These are phyloP conservation scores for Debaryomycetaceae sp. DNA, from an alignment of 1,139 yeast genomes.

Conservation along the genomic window DNA sequence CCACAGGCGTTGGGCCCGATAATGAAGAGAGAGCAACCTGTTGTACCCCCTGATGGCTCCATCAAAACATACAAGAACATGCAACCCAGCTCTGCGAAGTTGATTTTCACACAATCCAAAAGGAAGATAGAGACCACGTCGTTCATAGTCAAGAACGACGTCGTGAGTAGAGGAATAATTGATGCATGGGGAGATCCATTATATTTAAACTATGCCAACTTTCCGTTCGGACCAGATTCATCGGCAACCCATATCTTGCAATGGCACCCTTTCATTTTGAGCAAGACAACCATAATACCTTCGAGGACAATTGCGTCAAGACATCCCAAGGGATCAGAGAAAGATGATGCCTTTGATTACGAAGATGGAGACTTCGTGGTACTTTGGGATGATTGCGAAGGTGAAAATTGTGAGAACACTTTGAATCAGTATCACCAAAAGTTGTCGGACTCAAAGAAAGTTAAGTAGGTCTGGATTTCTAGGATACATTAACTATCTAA, in stretches of 20 bases:
- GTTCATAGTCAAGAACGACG: constrained; percentile 63
- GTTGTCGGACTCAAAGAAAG: constrained; percentile 9
- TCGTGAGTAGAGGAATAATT: constrained; percentile 59
- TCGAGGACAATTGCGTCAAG: constrained; percentile 37
- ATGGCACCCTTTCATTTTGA: constrained; percentile 85
- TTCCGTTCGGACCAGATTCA: constrained; percentile 57
- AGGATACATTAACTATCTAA: not conserved
- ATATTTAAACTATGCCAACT: constrained; percentile 60
- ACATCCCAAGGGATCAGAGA: constrained; percentile 19
- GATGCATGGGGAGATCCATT: constrained; percentile 77
- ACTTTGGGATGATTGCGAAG: constrained; percentile 46
- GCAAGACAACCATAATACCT: constrained; percentile 73
- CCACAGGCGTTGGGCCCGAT: constrained; percentile 55
- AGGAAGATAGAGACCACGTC: constrained; percentile 62
- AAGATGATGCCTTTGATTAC: constrained; percentile 43
- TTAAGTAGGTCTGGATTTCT: not conserved
- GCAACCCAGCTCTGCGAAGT: constrained; percentile 48
- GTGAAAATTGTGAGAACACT: constrained; percentile 49
- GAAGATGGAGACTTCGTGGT: constrained; percentile 62
- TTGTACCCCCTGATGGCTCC: constrained; percentile 63
- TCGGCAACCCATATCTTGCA: constrained; percentile 81
- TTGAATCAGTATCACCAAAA: constrained; percentile 33
- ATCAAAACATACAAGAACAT: constrained; percentile 67
- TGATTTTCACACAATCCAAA: constrained; percentile 66
- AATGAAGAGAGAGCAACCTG: constrained; percentile 63